Evolutionary conservation across 495 filamentous ascomycete species (phyloP).

Genomic region (Trichoderma asperelloides): DNA sequence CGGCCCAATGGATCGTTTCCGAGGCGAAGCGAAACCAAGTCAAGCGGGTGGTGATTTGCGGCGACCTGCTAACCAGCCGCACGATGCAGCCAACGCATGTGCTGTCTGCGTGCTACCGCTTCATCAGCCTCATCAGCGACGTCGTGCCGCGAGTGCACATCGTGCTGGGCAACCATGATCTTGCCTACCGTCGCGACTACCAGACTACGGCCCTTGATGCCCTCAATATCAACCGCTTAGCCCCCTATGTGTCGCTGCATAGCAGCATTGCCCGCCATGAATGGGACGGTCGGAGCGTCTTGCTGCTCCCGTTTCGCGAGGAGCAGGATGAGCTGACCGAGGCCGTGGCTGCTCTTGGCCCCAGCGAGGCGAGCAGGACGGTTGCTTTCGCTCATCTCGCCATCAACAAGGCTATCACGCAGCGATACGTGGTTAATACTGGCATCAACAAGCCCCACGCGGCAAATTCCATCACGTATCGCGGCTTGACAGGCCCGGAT

Average conservation of each 20-base stretch:
- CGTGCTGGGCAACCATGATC: constrained; percentile 27
- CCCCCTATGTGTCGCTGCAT: constrained; percentile 21
- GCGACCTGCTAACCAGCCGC: constrained; percentile 25
- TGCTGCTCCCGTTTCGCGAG: background rate
- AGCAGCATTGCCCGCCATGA: constrained; percentile 15
- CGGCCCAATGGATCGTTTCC: constrained; percentile 25
- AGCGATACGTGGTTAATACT: constrained; percentile 17
- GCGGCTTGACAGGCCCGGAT: constrained; percentile 21
- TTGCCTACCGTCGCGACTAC: constrained; percentile 25
- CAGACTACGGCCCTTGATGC: constrained; percentile 23
- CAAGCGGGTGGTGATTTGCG: constrained; percentile 23
- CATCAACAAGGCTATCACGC: constrained; percentile 24
- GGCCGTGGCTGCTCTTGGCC: constrained; percentile 17
- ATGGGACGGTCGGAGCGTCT: constrained; percentile 23
- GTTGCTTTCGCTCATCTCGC: constrained; percentile 27
- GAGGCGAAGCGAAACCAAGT: constrained; percentile 16
- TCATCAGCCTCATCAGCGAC: constrained; percentile 19
- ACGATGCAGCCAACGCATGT: constrained; percentile 24
- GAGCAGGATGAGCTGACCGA: constrained; percentile 12
- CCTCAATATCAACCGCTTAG: constrained; percentile 20
- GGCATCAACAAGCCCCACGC: constrained; percentile 10
- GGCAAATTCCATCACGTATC: constrained; percentile 16
- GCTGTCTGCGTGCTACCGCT: constrained; percentile 23
- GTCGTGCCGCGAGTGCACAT: constrained; percentile 25
- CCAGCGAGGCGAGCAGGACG: constrained; percentile 16